Evolutionary conservation across 176 grass and related monocot genomes (phyloP).

Genomic region (Guadua angustifolia): DNA sequence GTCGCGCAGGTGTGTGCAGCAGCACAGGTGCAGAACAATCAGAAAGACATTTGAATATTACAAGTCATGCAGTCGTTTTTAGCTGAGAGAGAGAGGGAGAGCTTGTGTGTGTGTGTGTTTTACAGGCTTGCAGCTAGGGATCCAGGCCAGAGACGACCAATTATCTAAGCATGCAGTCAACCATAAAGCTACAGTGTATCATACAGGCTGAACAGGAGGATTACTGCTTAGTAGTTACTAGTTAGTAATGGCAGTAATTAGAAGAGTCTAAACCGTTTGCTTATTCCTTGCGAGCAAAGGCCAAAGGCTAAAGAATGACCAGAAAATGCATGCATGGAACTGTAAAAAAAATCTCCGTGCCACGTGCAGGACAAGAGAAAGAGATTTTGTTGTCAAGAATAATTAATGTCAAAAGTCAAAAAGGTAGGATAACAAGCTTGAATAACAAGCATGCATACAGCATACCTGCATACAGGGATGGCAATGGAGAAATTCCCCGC

Average conservation of each 20-base stretch:
- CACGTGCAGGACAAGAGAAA: not conserved
- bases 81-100: not conserved
- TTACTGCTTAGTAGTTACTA: not conserved
- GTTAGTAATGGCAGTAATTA: not conserved
- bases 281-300: not conserved
- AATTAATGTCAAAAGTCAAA: constrained; percentile 22
- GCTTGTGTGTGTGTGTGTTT: too few relatives aligned
- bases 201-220: too few relatives aligned
- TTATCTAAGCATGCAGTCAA: too few relatives aligned
- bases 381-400: not conserved
- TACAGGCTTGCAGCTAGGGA: too few relatives aligned
- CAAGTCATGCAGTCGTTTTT: constrained; percentile 37
- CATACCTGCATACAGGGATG: too few relatives aligned
- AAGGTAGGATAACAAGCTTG: constrained; percentile 31
- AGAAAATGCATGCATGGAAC: not conserved
- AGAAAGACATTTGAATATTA: not conserved
- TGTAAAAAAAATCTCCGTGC: not conserved
- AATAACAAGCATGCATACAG: not conserved
- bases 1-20: constrained; percentile 14
- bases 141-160: too few relatives aligned
- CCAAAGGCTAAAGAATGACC: not conserved
- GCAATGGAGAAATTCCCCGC: too few relatives aligned
- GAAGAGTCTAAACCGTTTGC: not conserved
- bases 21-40: not conserved
- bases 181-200: too few relatives aligned